A percentile compares a stretch with the other conserved stretches of the same genome.
phyloP scores from a whole-genome alignment of 805 yeast genomes.

The Maudiozyma barnettii region DNA sequence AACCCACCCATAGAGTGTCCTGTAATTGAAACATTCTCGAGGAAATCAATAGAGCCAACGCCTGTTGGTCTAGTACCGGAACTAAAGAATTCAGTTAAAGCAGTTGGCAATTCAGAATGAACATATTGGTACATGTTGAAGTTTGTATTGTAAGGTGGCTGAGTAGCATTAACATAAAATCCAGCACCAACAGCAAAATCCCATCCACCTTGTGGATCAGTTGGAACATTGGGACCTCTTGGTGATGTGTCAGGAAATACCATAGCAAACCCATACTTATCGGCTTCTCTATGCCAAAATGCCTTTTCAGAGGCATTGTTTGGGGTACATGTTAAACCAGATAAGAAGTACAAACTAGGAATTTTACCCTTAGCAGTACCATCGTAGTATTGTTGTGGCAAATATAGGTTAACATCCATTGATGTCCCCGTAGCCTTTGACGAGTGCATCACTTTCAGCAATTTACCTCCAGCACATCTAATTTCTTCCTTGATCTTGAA shows the following conservation, averaged over 20 bases:
- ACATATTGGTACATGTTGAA: slow-evolving; percentile 85
- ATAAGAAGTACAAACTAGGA: slow-evolving; percentile 71
- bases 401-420: slow-evolving; percentile 77
- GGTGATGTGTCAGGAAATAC: slow-evolving; percentile 97
- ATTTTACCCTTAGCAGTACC: slow-evolving; percentile 25
- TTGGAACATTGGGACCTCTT: slow-evolving; percentile 73
- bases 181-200: slow-evolving; percentile 96
- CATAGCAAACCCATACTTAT: slow-evolving; percentile 72
- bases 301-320: slow-evolving; percentile 92
- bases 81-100: slow-evolving; percentile 33
- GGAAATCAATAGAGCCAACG: slow-evolving; percentile 46
- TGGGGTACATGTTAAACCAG: slow-evolving; percentile 91
- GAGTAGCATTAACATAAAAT: slow-evolving; percentile 79
- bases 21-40: slow-evolving; percentile 55
- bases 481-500: slow-evolving; percentile 47
- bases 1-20: slow-evolving; percentile 99
- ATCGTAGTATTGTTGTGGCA: slow-evolving; percentile 48
- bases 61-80: slow-evolving; percentile 11
- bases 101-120: slow-evolving; percentile 56
- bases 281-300: slow-evolving; percentile 71
- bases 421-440: slow-evolving; percentile 54
- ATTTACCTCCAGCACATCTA: slow-evolving; percentile 59
- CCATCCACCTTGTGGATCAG: slow-evolving; percentile 51
- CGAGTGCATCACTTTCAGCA: slow-evolving; percentile 65
- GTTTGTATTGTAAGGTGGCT: slow-evolving; percentile 57